Percentiles rank a stretch among this genome's conserved stretches.
Conservation (phyloP, 257 asterid species). For the Buddleja alternifolia region DNA sequence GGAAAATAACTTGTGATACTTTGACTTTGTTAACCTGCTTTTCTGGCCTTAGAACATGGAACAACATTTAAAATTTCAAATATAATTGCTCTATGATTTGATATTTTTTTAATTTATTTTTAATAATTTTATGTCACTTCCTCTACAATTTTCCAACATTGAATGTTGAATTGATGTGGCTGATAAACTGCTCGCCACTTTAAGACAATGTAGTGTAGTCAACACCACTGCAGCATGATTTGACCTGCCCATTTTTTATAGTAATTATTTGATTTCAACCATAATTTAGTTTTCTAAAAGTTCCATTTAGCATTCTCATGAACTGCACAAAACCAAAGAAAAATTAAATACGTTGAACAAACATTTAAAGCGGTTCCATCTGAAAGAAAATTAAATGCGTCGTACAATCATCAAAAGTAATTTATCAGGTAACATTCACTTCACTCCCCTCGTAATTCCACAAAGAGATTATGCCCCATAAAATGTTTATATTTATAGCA, state of each 20-base stretch:
- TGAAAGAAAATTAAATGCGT: not conserved
- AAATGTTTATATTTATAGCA: no score
- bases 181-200: slow-evolving; percentile 6
- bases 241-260: not conserved
- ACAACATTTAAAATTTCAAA: not conserved
- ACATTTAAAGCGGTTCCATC: not conserved
- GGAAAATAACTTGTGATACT: not conserved
- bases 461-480: no score
- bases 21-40: slow-evolving; percentile 27
- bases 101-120: not conserved
- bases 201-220: slow-evolving; percentile 13
- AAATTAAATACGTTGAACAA: not conserved
- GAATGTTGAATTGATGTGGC: slow-evolving; percentile 22
- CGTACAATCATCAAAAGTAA: no score
- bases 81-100: not conserved
- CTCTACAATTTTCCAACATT: slow-evolving; percentile 15
- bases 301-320: not conserved
- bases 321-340: not conserved
- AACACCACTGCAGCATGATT: slow-evolving; percentile 22
- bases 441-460: no score
- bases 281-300: not conserved
- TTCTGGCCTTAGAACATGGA: slow-evolving; percentile 33
- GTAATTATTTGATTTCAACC: not conserved
- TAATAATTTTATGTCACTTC: not conserved
- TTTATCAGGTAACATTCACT: no score